Evolutionary conservation across 371 early-diverging fungal species (phyloP).

Genomic region (Apophysomyces ossiformis): DNA sequence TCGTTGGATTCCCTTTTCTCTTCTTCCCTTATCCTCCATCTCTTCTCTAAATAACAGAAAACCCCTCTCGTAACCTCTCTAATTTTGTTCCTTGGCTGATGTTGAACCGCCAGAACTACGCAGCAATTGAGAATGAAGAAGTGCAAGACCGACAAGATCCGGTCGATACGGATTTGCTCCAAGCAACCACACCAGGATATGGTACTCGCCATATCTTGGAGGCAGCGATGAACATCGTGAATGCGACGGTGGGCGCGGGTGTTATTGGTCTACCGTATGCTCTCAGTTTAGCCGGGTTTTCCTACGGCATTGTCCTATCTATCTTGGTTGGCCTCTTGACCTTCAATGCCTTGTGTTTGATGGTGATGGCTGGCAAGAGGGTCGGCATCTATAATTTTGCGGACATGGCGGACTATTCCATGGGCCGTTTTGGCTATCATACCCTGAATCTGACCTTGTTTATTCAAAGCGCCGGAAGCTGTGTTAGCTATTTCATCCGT

Average conservation of each 20-base stretch:
- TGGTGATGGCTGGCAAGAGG: constrained; percentile 54
- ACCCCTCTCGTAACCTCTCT: too few species aligned
- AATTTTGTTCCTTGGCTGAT: not conserved
- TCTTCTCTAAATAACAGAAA: not conserved
- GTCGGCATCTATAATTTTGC: constrained; percentile 54
- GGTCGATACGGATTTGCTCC: constrained; percentile 34
- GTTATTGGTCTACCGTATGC: constrained; percentile 65
- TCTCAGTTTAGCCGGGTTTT: constrained; percentile 58
- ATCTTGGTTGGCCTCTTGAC: constrained; percentile 49
- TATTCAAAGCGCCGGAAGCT: constrained; percentile 53
- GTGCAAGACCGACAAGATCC: not conserved
- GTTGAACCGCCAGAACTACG: too few species aligned
- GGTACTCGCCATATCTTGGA: constrained; percentile 42
- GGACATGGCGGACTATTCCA: constrained; percentile 52
- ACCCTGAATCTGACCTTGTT: constrained; percentile 54
- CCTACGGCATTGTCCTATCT: constrained; percentile 54
- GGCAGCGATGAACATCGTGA: constrained; percentile 59
- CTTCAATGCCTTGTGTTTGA: constrained; percentile 45
- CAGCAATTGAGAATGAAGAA: not conserved
- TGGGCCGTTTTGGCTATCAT: constrained; percentile 55
- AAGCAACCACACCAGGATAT: constrained; percentile 42
- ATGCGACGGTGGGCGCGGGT: constrained; percentile 67
- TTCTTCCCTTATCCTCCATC: not conserved
- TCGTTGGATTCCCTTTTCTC: not conserved
- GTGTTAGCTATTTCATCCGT: constrained; percentile 60